A percentile compares a stretch with the other conserved stretches of the same genome.
Conservation (phyloP, 2,329 filamentous ascomycete genomes). For the Periconia sp. region DNA sequence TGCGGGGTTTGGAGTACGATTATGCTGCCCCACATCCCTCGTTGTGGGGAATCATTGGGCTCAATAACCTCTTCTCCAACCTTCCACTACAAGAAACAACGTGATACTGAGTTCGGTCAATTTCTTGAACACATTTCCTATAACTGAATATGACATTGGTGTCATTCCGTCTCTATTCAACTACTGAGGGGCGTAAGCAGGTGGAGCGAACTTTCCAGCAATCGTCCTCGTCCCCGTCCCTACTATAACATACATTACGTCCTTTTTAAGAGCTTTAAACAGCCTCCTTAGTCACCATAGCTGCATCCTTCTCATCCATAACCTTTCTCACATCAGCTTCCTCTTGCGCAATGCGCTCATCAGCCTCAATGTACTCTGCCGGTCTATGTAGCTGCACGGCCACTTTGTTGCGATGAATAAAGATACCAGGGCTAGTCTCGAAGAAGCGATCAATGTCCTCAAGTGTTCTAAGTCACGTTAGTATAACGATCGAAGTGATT, state of each 20-base stretch:
- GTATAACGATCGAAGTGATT: background rate
- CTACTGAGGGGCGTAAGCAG: too few species aligned
- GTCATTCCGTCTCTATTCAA: too few species aligned
- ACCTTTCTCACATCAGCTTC: slow-evolving; percentile 18
- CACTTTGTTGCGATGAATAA: slow-evolving; percentile 57
- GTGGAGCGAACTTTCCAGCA: too few species aligned
- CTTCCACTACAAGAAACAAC: too few species aligned
- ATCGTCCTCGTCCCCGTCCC: too few species aligned
- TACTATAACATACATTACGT: too few species aligned
- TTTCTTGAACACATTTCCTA: too few species aligned
- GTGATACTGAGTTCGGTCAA: too few species aligned
- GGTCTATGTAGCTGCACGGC: slow-evolving; percentile 55
- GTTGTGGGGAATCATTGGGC: slow-evolving; percentile 1
- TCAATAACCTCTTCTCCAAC: too few species aligned
- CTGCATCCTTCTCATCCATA: slow-evolving; percentile 18
- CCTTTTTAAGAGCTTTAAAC: slow-evolving; percentile 27
- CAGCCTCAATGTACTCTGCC: slow-evolving; percentile 55
- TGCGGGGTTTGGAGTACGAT: background rate
- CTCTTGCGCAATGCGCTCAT: slow-evolving; percentile 43
- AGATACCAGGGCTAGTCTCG: slow-evolving; percentile 41
- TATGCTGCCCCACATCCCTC: background rate
- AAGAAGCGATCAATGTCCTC: slow-evolving; percentile 58
- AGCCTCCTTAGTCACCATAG: slow-evolving; percentile 32
- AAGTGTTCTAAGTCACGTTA: slow-evolving; percentile 35
- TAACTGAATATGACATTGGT: too few species aligned